Percentiles rank a stretch among this genome's conserved stretches.
Conservation (phyloP, 2,329 filamentous ascomycete genomes). For the Leptographium lundbergii region DNA sequence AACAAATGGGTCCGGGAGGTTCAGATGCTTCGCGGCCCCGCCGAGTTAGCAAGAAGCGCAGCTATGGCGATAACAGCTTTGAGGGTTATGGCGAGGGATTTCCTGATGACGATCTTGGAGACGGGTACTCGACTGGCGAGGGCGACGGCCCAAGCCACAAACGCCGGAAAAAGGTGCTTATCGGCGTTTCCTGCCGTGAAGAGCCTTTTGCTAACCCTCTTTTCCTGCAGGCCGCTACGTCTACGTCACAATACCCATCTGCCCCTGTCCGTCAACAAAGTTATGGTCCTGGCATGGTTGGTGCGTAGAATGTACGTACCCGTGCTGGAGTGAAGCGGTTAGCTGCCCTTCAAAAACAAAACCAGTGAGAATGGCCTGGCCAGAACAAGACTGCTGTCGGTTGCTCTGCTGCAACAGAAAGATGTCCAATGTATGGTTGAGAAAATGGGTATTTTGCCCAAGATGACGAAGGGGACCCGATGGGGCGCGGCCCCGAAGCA, state of each 20-base stretch:
- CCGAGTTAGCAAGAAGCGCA: conserved; percentile 57
- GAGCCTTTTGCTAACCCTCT: conserved; percentile 25
- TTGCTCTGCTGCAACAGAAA: background rate
- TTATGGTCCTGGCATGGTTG: conserved; percentile 47
- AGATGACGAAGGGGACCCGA: background rate
- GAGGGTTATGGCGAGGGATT: conserved; percentile 64
- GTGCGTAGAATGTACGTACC: conserved; percentile 27
- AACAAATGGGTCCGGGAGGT: conserved; percentile 16
- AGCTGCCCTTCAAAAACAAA: background rate
- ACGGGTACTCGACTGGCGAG: conserved; percentile 60
- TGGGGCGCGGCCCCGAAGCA: background rate
- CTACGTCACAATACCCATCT: conserved; percentile 26
- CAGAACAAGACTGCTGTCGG: background rate
- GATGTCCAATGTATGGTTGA: background rate
- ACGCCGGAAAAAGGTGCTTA: conserved; percentile 51
- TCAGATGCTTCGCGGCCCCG: conserved; percentile 44
- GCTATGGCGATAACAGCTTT: conserved; percentile 62
- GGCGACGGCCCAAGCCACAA: conserved; percentile 47
- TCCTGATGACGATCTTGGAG: conserved; percentile 52
- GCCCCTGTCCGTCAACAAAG: conserved; percentile 34
- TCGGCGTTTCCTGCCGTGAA: conserved; percentile 13
- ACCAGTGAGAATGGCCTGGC: background rate
- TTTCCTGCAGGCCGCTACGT: conserved; percentile 30
- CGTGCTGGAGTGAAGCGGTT: background rate
- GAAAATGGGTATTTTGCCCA: background rate